Evolutionary conservation across 2,329 filamentous ascomycete genomes (phyloP), one percentile per base, ranked within the genome.

Genomic region (Colletotrichum lindemuthianum): DNA sequence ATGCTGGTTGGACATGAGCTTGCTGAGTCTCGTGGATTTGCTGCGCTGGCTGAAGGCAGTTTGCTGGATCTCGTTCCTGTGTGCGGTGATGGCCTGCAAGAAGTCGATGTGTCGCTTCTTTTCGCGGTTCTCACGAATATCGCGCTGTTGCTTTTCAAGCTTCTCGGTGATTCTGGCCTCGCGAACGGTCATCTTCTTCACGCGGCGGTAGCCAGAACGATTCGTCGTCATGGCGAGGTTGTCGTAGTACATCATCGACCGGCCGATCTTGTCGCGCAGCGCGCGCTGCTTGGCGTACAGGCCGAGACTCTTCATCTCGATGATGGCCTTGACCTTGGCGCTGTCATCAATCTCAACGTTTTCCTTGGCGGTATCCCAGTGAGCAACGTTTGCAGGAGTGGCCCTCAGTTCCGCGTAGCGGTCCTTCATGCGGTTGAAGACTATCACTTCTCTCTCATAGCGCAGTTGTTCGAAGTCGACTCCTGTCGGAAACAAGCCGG

Each of bases 111-210:
- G 95, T 81, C 96, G 97, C 88, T 97, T 96, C 88, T 97, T 97
- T 81, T 99, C 96, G 68, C 96, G 92, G 69, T 92, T 92, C 81
- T 98, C 95, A 63, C 96, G 92, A 45, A 94, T 95, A 77, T 98
- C 95, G 61, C 96, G 92, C 76, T 99, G 96, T 77, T 99, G 94
- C 81, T 98, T 98, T 86, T 99, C 96, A 2, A 99, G 88, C 79
- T 97, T 99, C 86, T 99, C 96, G 0, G 96, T 99, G 69, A 99
- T 96, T 61, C 95, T 91, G 60, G 96, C 96, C 79, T 99, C 96
- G 40, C 95, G 90, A 53, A 98, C 86, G 53, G 91, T 97, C 78
- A 97, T 95, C 82, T 97, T 98, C 90, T 99, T 99, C 83, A 96
- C 91, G 54, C 96, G 90, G 40, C 96, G 91, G 77, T 97, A 97